Base-by-base conservation (phyloP, 2,329 filamentous ascomycete genomes). In the Trichoderma polysporum region DNA sequence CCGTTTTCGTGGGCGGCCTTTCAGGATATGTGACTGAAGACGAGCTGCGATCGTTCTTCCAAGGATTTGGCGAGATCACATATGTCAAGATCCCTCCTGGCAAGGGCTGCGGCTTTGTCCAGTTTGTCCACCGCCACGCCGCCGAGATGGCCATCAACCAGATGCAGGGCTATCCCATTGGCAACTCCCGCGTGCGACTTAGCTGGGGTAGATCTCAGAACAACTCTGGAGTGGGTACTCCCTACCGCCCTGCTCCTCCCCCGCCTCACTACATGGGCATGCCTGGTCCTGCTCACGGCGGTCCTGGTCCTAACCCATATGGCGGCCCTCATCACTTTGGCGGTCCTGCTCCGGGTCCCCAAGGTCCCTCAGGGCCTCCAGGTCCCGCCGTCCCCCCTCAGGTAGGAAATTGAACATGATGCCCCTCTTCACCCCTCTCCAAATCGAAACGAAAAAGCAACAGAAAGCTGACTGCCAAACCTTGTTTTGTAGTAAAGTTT, bases 111-210 rank as follows among this genome's bases (percentile, higher is more conserved):
- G 95, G 95, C 67, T 99, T 99, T 77, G 95, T 99, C 68, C 95
- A 99, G 81, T 99, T 99, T 74, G 95, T 99, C 66, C 95, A 99
- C 83, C 93, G 95, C 72, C 95, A 99, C 76, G 95, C 95, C 62
- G 95, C 95, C 15, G 95, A 99, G 84, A 99, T 99, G 95, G 95
- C 95, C 73, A 99, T 99, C 87, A 99, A 99, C 83, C 95, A 99
- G 83, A 99, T 99, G 95, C 95, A 99, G 82, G 95, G 95, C 69
- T 99, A 99, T 79, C 95, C 95, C 27, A 99, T 99, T 75, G 95
- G 95, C 66, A 99, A 99, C 86, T 98, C 94, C 54, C 93, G 95
- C 72, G 95, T 99, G 68, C 93, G 95, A 75, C 87, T 99, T 72
- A 97, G 93, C 79, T 99, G 95, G 95, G 95, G 95, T 70, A 92